Evolutionary conservation across 257 asterid genomes (phyloP).

Genomic region (Paulownia fortunei): DNA sequence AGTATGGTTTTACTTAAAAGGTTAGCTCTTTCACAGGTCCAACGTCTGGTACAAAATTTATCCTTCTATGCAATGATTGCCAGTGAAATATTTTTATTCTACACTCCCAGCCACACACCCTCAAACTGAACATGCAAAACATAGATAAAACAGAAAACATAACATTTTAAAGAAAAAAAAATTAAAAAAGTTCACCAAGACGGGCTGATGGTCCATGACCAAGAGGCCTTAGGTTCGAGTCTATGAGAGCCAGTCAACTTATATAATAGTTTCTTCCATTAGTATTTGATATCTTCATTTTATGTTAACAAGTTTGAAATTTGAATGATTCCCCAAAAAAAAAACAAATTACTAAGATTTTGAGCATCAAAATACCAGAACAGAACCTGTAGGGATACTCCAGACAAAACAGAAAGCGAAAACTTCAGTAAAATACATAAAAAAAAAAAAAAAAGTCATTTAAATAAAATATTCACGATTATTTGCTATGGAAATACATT

Average conservation of each 20-base stretch:
- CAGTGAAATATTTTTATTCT: not conserved
- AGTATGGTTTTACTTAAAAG: not conserved
- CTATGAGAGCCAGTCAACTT: no score
- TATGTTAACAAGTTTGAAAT: not conserved
- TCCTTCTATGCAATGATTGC: not conserved
- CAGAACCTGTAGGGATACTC: not conserved
- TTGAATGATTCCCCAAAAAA: not conserved
- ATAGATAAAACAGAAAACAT: not conserved
- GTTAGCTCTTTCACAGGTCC: not conserved
- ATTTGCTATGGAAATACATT: not conserved
- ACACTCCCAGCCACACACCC: not conserved
- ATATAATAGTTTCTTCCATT: no score
- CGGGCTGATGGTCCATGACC: no score
- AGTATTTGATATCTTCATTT: not conserved
- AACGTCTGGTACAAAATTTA: not conserved
- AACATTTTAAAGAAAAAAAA: not conserved
- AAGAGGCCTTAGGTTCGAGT: no score
- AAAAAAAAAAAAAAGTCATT: conserved; percentile 5
- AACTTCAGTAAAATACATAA: not conserved
- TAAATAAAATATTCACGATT: not conserved
- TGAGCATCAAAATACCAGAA: not conserved
- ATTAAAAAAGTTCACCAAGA: not conserved
- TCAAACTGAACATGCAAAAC: conserved; percentile 1
- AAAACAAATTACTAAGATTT: not conserved
- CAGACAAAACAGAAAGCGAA: not conserved